Evolutionary conservation across 345 rosid genomes (phyloP).

Genomic region (Atalantia buxifolia): DNA sequence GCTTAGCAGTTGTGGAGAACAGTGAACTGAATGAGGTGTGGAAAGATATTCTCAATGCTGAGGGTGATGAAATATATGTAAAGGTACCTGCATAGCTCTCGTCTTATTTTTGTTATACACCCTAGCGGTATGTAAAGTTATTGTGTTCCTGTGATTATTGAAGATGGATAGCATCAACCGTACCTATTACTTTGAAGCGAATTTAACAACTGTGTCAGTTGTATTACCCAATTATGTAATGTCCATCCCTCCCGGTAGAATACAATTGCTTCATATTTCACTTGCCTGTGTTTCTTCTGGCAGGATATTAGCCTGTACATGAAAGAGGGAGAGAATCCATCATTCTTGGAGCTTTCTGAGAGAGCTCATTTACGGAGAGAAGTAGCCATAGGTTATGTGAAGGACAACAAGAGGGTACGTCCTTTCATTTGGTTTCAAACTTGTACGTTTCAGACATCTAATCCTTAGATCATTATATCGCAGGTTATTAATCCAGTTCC

Average conservation of each 20-base stretch:
- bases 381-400: constrained; percentile 88
- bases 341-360: constrained; percentile 76
- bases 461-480: constrained; percentile 1
- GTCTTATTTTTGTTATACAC: not conserved
- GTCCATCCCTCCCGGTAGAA: not conserved
- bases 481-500: constrained; percentile 83
- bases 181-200: not conserved
- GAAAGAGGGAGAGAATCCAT: constrained; percentile 79
- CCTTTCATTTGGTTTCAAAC: not conserved
- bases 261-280: not conserved
- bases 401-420: constrained; percentile 60
- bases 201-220: not conserved
- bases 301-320: constrained; percentile 82
- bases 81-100: constrained; percentile 43
- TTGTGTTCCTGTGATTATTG: not conserved
- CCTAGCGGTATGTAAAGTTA: not conserved
- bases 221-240: not conserved
- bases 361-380: constrained; percentile 74
- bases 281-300: constrained; percentile 4
- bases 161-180: not conserved
- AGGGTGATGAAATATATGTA: constrained; percentile 94
- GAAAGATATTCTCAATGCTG: constrained; percentile 90
- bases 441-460: constrained; percentile 1
- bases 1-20: constrained; percentile 69
- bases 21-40: constrained; percentile 85